A percentile compares a stretch with the other conserved stretches of the same genome.
Evolutionary conservation across 768 basidiomycete genomes (phyloP).

Genomic region (Russula griseocarnosa): DNA sequence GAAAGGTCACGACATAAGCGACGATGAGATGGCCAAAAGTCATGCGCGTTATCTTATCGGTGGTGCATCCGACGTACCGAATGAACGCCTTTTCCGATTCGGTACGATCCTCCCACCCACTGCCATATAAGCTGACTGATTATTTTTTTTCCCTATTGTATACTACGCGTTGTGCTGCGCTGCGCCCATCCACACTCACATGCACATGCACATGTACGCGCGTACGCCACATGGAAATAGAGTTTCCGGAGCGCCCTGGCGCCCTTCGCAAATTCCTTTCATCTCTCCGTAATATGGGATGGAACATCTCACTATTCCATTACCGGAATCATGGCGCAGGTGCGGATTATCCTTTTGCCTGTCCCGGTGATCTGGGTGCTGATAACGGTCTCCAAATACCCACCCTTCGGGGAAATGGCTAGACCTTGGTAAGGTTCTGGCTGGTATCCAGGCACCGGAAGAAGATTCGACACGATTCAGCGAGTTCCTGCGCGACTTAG

Average conservation of each 20-base stretch:
- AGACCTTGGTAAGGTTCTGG: constrained; percentile 92
- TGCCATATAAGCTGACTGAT: not conserved
- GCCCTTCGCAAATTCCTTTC: constrained; percentile 88
- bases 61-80: constrained; percentile 65
- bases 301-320: constrained; percentile 97
- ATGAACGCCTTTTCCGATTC: constrained; percentile 91
- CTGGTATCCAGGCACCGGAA: constrained; percentile 87
- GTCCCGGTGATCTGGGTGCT: not conserved
- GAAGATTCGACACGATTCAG: constrained; percentile 64
- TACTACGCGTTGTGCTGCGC: not conserved
- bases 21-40: constrained; percentile 93
- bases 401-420: not conserved
- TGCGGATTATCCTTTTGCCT: constrained; percentile 37
- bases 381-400: constrained; percentile 1
- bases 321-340: constrained; percentile 98
- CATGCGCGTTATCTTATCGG: constrained; percentile 95
- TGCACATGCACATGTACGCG: not conserved
- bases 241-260: constrained; percentile 93
- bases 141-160: not conserved
- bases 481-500: constrained; percentile 69
- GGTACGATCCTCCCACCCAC: constrained; percentile 47
- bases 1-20: constrained; percentile 84
- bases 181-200: not conserved
- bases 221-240: constrained; percentile 39
- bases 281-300: constrained; percentile 65